Evolutionary conservation across 2,329 filamentous ascomycete species (phyloP), one percentile per base, ranked within the genome.

Genomic region (Aciculosporium take): DNA sequence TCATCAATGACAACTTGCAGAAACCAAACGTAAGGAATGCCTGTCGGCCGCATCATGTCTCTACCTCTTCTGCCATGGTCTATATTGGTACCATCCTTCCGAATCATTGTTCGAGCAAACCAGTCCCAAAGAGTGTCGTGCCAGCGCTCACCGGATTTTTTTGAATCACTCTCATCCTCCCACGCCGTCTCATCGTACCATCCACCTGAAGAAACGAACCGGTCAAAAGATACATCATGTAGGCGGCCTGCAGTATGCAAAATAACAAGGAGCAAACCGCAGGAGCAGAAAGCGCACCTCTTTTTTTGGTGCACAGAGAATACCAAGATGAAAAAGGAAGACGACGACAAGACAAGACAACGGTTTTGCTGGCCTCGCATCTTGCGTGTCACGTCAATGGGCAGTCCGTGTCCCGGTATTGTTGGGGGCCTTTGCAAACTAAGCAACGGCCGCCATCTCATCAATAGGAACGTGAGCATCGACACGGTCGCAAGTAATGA

Each of bases 401-500:
- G 10, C 3, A 32, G 4, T 15, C 18, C 32, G 23, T 8, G 23
- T 17, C 24, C 31, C 15, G 24, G 21, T 6, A 7, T 34, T 5
- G 8, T 39, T 21, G 3, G 17, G 42, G 36, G 45, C 34, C 9
- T 7, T 18, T 10, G 40, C 21, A 30, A 21, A 35, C 45, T 48
- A 60, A 7, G 52, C 51, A 7, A 56, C 45, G 17, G 47, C 57
- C 8, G 39, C 42, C 33, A 57, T 54, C 35, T 49, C 41, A 9
- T 48, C 48, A 25, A 61, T 47, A n/a, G 53, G 51, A 13, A 48
- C 48, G 12, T 48, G 35, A 28, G 50, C 46, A 9, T 51, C 51
- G 27, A 53, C 45, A 30, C 48, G 48, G 23, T 50, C 45, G 51
- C 60, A 62, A 25, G 40, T 51, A 32, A 59, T 35, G 15, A 29